Evolutionary conservation across 805 yeast species (phyloP), one percentile per base, ranked within the genome.

Genomic region (Myxozyma neglecta): DNA sequence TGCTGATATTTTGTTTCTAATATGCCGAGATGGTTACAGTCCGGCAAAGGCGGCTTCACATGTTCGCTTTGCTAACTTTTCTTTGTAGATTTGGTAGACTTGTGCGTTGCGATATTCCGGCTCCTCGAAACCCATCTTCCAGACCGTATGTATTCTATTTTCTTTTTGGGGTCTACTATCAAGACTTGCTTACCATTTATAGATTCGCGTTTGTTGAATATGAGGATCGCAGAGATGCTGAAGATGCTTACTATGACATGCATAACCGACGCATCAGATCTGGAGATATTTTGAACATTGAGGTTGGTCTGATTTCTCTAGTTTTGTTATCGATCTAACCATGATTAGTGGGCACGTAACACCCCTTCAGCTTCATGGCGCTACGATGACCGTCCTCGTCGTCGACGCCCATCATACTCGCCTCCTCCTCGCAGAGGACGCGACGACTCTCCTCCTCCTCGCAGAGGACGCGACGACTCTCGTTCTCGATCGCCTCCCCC

Each of bases 211-310:
- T 71, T 56, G 72, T 71, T 18, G 74, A 71, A 57, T 71, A 65
- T 55, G 74, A 72, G 54, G 69, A 70, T 53, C 61, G 63, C 45
- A 60, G 70, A n/a, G 74, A 71, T 54, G 74, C 74, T 42, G 74
- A 71, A 18, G 74, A 71, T 59, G 74, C 74, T n/a, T 70, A 69
- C 66, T 57, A 70, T 36, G 72, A 71, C 56, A 63, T 71, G 71
- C 74, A 71, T 57, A 56, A 65, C 53, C 59, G 65, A 37, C 66
- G 71, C 18, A 60, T 71, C 44, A 59, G 64, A 14, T 53, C 66
- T 8, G 73, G 74, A 6, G 74, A 72, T 53, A 53, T 69, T 4
- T 14, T 71, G 14, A 60, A 64, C 36, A 56, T 71, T 2, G 74
- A 71, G 61, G 68, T 64, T 11, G 8, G 67, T 49, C 39, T 24